phyloP scores from a whole-genome alignment of 129 eudicot species.

The Deinandra increscens region DNA sequence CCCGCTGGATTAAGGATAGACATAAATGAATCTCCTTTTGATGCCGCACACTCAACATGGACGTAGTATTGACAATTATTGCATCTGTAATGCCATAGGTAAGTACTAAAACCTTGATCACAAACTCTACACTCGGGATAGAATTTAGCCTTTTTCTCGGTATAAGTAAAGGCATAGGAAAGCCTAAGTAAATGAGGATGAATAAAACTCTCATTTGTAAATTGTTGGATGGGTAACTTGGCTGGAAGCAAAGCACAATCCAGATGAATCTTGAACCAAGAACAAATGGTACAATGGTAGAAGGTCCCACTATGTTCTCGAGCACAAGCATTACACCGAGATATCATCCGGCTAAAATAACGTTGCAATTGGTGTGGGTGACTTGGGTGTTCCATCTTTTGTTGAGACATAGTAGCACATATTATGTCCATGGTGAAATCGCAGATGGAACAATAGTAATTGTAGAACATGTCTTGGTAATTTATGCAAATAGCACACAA shows the following conservation, averaged over 20 bases:
- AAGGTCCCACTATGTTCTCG: background rate
- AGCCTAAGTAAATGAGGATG: constrained; percentile 24
- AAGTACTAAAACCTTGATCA: no score
- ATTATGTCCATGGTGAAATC: background rate
- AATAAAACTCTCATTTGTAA: background rate
- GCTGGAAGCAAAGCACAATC: constrained; percentile 17
- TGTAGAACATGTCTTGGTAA: background rate
- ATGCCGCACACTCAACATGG: constrained; percentile 13
- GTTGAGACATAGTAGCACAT: background rate
- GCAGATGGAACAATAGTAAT: background rate
- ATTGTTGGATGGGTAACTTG: background rate
- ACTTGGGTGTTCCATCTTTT: background rate
- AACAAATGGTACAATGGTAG: constrained; percentile 2
- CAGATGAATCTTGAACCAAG: background rate
- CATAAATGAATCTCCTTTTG: background rate
- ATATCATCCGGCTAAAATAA: background rate
- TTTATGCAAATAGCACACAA: background rate
- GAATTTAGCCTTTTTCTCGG: background rate
- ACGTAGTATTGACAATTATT: constrained; percentile 8
- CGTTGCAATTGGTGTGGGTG: background rate
- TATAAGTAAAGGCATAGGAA: constrained; percentile 8
- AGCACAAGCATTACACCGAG: background rate
- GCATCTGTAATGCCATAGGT: constrained; percentile 26
- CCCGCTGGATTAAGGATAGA: background rate
- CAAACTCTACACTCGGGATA: background rate